Evolutionary conservation across 257 asterid genomes (phyloP), one percentile per base, ranked within the genome.

Genomic region (Jasminum sambac): DNA sequence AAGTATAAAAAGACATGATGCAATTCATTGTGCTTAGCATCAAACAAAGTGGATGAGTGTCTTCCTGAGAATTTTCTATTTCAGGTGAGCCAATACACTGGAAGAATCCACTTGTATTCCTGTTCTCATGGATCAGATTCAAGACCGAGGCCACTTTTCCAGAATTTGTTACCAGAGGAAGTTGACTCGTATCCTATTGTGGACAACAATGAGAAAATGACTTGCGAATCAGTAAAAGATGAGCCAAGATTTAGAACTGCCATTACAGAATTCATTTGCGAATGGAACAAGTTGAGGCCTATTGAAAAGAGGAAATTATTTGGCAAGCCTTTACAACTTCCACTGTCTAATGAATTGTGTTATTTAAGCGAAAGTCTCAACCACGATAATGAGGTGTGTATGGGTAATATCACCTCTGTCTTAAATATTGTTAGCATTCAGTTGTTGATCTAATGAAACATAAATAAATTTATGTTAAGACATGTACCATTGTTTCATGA

Each of bases 21-120:
- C 3, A 11, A n/a, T 23, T 55, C 36, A 21, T 23, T 55, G 30
- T 55, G 36, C 62, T 30, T 55, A 19, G 34, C 36, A 11, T 55
- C 62, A 55, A 23, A 55, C 14, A 23, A 55, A 55, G 7, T 11
- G n/a, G 8, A 23, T 23, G 8, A 21, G 16, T 55, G 62, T 61
- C 38, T 69, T 78, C 58, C 63, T 60, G 16, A 43, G n/a, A 36
- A 72, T 62, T 55, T 64, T 48, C 59, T 55, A n/a, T 60, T 84
- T 65, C 83, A 94, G 99, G 93, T 94, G 72, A 94, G 99, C 84
- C 85, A 77, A 69, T 85, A 94, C 71, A 94, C 99, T n/a, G 96
- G 96, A 79, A 84, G 99, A 84, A 80, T 94, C 76, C 97, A 94
- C 81, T 70, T 94, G 79, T 94, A 91, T 82, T 79, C 90, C 38